Percentiles rank a stretch among this genome's conserved stretches.
Evolutionary conservation across 768 basidiomycete species (phyloP).

Genomic region (Podaxis carcinomalis): DNA sequence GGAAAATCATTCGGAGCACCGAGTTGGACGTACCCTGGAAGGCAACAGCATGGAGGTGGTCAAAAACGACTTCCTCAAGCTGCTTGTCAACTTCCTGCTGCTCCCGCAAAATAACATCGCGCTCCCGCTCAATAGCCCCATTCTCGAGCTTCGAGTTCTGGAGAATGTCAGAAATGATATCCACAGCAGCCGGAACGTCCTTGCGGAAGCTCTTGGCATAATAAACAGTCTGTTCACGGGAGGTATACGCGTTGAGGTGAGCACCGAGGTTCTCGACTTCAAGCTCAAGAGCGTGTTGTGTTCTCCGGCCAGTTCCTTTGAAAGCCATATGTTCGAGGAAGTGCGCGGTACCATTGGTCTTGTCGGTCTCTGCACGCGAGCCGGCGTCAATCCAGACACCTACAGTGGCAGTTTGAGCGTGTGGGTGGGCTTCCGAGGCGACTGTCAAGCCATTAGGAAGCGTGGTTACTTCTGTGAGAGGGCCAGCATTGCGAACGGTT

Average conservation of each 20-base stretch:
- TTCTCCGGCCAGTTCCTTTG: conserved; percentile 88
- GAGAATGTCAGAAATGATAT: conserved; percentile 97
- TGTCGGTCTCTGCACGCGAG: conserved; percentile 92
- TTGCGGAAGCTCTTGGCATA: conserved; percentile 98
- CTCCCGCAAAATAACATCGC: conserved; percentile 94
- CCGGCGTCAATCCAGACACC: conserved; percentile 99
- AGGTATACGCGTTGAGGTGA: conserved; percentile 97
- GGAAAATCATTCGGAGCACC: conserved; percentile 1
- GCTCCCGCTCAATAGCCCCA: conserved; percentile 87
- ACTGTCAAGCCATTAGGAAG: conserved; percentile 94
- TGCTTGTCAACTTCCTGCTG: conserved; percentile 99
- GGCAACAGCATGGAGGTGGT: conserved; percentile 94
- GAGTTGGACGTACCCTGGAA: conserved; percentile 73
- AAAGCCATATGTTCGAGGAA: conserved; percentile 99
- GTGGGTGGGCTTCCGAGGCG: conserved; percentile 86
- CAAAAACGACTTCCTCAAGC: conserved; percentile 96
- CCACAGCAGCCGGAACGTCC: conserved; percentile 86
- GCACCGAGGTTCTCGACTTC: conserved; percentile 98
- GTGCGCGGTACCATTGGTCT: conserved; percentile 94
- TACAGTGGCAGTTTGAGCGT: conserved; percentile 96
- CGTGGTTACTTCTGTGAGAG: conserved; percentile 87
- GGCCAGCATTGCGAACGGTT: conserved; percentile 64
- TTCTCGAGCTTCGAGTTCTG: conserved; percentile 94
- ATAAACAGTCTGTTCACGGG: conserved; percentile 98
- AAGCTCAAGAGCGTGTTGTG: conserved; percentile 87